Base-by-base conservation (phyloP, 2,329 filamentous ascomycete species). In the Botrytis medusae region DNA sequence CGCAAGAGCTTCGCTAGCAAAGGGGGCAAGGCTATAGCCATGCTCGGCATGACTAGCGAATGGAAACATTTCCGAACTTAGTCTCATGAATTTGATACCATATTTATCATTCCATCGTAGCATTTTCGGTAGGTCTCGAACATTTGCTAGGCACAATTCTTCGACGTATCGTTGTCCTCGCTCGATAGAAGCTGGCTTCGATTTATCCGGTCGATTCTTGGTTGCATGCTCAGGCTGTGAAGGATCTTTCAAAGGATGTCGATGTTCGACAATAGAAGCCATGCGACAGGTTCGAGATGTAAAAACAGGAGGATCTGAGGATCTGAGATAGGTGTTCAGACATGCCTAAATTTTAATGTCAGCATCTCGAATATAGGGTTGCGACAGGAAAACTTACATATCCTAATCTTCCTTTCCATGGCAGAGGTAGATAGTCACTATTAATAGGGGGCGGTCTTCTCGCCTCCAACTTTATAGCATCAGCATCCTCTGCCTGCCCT, bases 41-140 rank as follows among this genome's bases (percentile, higher is more conserved):
- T 97, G 92, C 75, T 93, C 92, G 37, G 88, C 87, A 79, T 98
- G 95, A 76, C 93, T 97, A 2, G 95, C 95, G 81, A 98, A 98
- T 0, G 95, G 95, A 76, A 98, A 98, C 93, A 98, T 98, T 78
- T 98, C 95, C 72, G 93, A 97, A 77, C 93, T 97, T 32, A 98
- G 85, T 1, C 95, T 89, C 88, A 98, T 89, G 81, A 98, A 98
- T 77, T 90, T 95, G 83, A 98, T 98, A 57, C 92, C 91, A 76
- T 95, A 98, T 77, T 90, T 92, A 76, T 97, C 91, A 79, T 98
- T 98, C 95, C 95, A 98, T 1, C 90, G 88, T 14, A 98, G 79
- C 89, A 98, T 93, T 82, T 97, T 97, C 73, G 87, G 84, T 46
- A 98, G 89, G 78, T 98, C 95, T 59, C 89, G 87, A 1, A 93